Percentiles rank a stretch among this genome's conserved stretches.
phyloP scores from a whole-genome alignment of 768 basidiomycete species.

The Amanita pseudoporphyria region DNA sequence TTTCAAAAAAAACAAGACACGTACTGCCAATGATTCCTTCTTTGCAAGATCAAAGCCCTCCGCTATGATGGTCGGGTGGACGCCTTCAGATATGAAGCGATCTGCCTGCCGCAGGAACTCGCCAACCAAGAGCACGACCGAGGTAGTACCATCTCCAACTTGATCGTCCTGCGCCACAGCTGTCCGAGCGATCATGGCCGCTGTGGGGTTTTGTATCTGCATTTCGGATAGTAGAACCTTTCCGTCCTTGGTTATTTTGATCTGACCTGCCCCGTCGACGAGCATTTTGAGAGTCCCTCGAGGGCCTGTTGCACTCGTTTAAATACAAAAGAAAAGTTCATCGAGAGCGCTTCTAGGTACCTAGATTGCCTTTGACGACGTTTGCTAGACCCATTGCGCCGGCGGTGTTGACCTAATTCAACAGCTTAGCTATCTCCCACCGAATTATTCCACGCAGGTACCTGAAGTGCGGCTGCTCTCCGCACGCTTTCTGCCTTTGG shows the following conservation, averaged over 20 bases:
- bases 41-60: conserved; percentile 97
- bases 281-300: conserved; percentile 99
- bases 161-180: conserved; percentile 99
- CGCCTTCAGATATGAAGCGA: conserved; percentile 95
- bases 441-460: conserved; percentile 16
- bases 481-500: conserved; percentile 93
- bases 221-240: conserved; percentile 98
- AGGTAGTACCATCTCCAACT: conserved; percentile 98
- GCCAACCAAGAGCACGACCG: conserved; percentile 91
- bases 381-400: conserved; percentile 96
- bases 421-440: neutral
- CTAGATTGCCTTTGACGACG: conserved; percentile 95
- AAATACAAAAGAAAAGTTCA: neutral
- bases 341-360: conserved; percentile 32
- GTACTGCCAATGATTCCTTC: conserved; percentile 82
- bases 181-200: conserved; percentile 97
- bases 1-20: too few species aligned
- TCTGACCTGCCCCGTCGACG: conserved; percentile 94
- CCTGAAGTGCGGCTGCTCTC: conserved; percentile 87
- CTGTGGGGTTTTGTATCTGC: conserved; percentile 99
- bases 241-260: conserved; percentile 99
- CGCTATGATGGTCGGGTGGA: conserved; percentile 92
- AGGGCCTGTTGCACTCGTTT: conserved; percentile 48
- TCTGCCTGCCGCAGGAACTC: conserved; percentile 96
- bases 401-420: conserved; percentile 70